These are phyloP conservation scores for Athelia sp. DNA, from an alignment of 1,284 basidiomycete species.

Conservation along the genomic window DNA sequence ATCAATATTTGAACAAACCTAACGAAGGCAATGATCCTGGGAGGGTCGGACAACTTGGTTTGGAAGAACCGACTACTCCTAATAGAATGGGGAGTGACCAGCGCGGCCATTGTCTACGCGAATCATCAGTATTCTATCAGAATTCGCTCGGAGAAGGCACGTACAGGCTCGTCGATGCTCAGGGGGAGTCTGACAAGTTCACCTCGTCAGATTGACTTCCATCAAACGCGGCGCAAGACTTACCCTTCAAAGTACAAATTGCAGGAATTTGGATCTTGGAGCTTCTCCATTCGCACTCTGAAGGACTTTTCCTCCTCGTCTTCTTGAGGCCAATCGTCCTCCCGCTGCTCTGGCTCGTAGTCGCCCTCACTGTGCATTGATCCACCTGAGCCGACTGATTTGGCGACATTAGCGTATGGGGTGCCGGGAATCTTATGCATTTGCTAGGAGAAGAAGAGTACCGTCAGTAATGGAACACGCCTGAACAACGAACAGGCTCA, in stretches of 20 bases:
- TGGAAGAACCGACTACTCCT: constrained; percentile 72
- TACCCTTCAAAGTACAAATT: constrained; percentile 75
- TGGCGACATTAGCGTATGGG: constrained; percentile 31
- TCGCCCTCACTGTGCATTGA: constrained; percentile 17
- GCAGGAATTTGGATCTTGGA: constrained; percentile 56
- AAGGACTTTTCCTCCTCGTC: constrained; percentile 41
- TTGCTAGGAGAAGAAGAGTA: constrained; percentile 44
- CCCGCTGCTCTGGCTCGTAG: constrained; percentile 13
- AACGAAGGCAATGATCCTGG: constrained; percentile 72
- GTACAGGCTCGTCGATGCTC: constrained; percentile 42
- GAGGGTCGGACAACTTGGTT: constrained; percentile 66
- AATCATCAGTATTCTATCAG: not conserved
- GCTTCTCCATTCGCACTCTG: constrained; percentile 67
- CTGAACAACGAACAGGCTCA: constrained; percentile 10
- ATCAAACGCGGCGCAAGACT: constrained; percentile 8
- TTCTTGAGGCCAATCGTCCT: constrained; percentile 10
- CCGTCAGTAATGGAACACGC: constrained; percentile 1
- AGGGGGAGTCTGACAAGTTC: constrained; percentile 46
- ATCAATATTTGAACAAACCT: constrained; percentile 40
- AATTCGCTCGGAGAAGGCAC: constrained; percentile 11
- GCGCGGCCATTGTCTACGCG: constrained; percentile 46
- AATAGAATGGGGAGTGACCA: constrained; percentile 60
- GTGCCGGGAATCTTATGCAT: constrained; percentile 77
- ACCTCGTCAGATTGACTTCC: not conserved
- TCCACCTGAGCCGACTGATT: not conserved